Conservation (phyloP, 108 stramenopile genomes). For the Hondaea fermentalgiana region DNA sequence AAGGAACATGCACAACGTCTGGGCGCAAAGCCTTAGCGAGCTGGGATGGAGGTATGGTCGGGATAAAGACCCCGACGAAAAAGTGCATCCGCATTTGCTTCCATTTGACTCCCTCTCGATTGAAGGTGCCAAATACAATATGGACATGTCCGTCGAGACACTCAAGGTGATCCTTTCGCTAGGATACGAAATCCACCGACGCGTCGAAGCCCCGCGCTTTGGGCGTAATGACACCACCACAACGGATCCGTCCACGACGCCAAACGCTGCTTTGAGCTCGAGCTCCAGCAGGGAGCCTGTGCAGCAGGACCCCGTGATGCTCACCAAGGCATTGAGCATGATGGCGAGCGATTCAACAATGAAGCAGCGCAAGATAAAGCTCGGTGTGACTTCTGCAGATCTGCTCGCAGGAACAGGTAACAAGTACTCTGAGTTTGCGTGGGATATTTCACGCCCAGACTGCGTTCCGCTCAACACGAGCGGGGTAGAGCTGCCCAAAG, state of each 20-base stretch:
- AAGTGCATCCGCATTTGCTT: not conserved
- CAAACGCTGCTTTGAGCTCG: too few species aligned
- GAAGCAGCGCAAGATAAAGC: not conserved
- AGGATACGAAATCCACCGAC: not conserved
- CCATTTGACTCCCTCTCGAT: not conserved
- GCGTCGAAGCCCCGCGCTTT: not conserved
- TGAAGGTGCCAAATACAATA: not conserved
- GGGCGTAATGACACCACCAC: not conserved
- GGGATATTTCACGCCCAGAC: not conserved
- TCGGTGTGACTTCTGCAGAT: not conserved
- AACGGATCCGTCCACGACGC: too few species aligned
- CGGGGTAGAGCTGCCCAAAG: not conserved
- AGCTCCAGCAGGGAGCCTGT: too few species aligned
- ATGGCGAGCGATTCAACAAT: not conserved
- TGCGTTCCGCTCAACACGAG: not conserved
- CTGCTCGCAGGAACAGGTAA: not conserved
- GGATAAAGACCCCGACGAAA: not conserved
- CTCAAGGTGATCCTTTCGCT: not conserved
- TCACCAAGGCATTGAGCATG: not conserved
- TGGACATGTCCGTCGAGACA: constrained; percentile 10
- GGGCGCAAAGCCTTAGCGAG: not conserved
- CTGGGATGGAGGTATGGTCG: not conserved
- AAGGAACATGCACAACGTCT: constrained; percentile 9
- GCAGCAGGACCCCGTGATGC: not conserved
- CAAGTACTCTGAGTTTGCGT: not conserved